Conservation (phyloP, 805 yeast species). For the Hyphopichia homilentoma region DNA sequence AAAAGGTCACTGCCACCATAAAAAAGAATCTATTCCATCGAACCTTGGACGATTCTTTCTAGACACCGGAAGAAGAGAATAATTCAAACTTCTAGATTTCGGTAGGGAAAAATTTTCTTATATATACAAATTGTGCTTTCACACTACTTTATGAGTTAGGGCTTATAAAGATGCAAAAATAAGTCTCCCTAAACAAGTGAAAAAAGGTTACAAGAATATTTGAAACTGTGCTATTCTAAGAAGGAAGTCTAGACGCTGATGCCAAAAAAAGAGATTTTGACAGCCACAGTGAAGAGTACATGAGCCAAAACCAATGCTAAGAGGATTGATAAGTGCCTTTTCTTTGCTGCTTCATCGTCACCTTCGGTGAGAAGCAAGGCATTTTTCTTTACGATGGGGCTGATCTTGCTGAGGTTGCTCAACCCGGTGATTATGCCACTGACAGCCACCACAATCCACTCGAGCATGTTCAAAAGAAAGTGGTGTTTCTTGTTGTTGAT, state of each 20-base stretch:
- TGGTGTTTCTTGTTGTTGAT: slow-evolving; percentile 29
- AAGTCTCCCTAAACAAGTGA: too few relatives aligned
- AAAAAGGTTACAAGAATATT: too few relatives aligned
- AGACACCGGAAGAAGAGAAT: too few relatives aligned
- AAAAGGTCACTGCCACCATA: too few relatives aligned
- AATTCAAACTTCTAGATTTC: too few relatives aligned
- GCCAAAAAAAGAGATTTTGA: slow-evolving; percentile 64
- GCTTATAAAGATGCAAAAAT: too few relatives aligned
- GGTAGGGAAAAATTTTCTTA: too few relatives aligned
- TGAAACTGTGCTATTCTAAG: too few relatives aligned
- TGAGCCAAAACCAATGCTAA: slow-evolving; percentile 47
- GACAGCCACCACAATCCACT: slow-evolving; percentile 58
- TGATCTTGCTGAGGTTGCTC: slow-evolving; percentile 47
- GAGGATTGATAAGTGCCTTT: slow-evolving; percentile 30
- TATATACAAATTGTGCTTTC: too few relatives aligned
- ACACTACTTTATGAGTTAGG: too few relatives aligned
- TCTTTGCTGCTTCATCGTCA: slow-evolving; percentile 30
- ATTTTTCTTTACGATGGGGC: slow-evolving; percentile 31
- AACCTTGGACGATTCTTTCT: too few relatives aligned
- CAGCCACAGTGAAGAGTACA: slow-evolving; percentile 55
- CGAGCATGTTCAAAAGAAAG: slow-evolving; percentile 45
- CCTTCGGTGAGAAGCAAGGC: slow-evolving; percentile 25
- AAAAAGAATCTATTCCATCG: too few relatives aligned
- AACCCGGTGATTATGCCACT: slow-evolving; percentile 64
- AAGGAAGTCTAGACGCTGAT: slow-evolving; percentile 6